Evolutionary conservation across 176 grass and related monocot genomes (phyloP).

Genomic region (Eremochloa ophiuroides): DNA sequence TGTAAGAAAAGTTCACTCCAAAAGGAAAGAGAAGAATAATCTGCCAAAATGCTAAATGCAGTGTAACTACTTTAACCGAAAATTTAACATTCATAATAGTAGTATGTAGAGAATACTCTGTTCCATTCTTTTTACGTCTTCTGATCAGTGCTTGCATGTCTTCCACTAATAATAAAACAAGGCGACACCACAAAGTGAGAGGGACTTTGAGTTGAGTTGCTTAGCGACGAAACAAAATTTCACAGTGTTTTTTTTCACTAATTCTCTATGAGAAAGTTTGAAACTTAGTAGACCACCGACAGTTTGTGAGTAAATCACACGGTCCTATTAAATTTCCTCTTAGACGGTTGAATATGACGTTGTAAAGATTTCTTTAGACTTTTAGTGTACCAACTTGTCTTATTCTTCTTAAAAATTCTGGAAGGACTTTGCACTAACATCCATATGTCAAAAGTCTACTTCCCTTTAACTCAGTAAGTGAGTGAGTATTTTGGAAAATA

Average conservation of each 20-base stretch:
- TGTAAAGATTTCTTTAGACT: not conserved
- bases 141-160: not conserved
- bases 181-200: not conserved
- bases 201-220: not conserved
- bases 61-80: not conserved
- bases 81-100: not conserved
- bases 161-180: not conserved
- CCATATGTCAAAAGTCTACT: not conserved
- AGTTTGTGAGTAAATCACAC: not conserved
- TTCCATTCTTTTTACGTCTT: not conserved
- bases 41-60: not conserved
- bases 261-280: not conserved
- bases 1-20: not conserved
- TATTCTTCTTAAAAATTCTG: slow-evolving; percentile 5
- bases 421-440: not conserved
- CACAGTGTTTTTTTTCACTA: not conserved
- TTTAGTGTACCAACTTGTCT: slow-evolving; percentile 10
- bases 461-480: not conserved
- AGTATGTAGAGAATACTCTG: not conserved
- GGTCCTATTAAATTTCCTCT: not conserved
- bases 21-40: not conserved
- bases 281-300: not conserved
- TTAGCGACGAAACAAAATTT: not conserved
- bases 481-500: not conserved
- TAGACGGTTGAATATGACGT: not conserved